phyloP scores from a whole-genome alignment of 805 yeast species.

The Ogataea trehalophila region DNA sequence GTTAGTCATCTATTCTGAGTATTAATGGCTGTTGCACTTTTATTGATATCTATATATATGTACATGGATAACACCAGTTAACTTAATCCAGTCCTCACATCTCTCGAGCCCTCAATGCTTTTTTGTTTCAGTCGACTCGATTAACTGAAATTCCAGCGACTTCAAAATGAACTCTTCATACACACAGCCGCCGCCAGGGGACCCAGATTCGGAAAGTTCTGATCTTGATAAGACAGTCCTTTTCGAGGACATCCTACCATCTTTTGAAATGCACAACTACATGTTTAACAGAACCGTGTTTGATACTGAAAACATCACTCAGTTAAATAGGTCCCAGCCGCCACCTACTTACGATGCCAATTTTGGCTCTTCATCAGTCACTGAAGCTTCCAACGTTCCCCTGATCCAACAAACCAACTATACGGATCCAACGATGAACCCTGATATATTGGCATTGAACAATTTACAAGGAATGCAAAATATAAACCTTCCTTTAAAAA shows the following conservation, averaged over 20 bases:
- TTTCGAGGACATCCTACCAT: conserved; percentile 52
- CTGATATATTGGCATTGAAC: conserved; percentile 23
- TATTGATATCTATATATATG: no score
- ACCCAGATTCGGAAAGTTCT: neutral
- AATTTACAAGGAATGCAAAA: conserved; percentile 22
- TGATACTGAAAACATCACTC: conserved; percentile 7
- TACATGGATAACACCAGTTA: no score
- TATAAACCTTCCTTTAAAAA: conserved; percentile 21
- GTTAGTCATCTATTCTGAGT: no score
- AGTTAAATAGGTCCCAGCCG: neutral
- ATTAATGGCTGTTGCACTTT: no score
- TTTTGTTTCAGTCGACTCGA: no score
- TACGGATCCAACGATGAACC: conserved; percentile 18
- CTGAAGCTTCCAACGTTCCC: neutral
- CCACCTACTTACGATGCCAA: conserved; percentile 23
- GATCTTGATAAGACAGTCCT: conserved; percentile 4
- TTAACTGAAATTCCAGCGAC: no score
- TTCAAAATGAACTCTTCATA: no score
- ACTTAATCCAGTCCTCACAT: no score
- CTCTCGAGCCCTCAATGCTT: no score
- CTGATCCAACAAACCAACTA: neutral
- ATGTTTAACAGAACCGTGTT: conserved; percentile 20
- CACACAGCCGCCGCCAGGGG: neutral
- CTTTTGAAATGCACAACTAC: conserved; percentile 62
- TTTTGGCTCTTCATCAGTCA: neutral